phyloP scores from a whole-genome alignment of 2,329 filamentous ascomycete species.

The Coleophoma cylindrospora region DNA sequence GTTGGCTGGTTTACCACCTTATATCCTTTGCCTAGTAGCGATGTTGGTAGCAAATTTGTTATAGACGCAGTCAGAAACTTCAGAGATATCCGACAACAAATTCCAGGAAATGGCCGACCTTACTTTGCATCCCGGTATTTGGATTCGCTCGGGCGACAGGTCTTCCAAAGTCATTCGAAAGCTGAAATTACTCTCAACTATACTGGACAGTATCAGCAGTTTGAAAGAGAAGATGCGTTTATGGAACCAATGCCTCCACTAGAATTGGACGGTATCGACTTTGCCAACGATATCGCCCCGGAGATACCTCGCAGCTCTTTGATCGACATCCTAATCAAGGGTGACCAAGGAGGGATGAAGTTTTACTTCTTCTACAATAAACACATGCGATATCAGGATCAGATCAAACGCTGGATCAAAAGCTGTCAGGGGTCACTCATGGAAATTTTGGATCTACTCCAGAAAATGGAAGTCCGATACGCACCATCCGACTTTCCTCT shows the following conservation, averaged over 20 bases:
- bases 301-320: neutral
- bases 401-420: neutral
- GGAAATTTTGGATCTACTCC: neutral
- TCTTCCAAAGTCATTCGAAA: slow-evolving; percentile 20
- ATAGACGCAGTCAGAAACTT: slow-evolving; percentile 8
- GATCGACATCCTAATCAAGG: neutral
- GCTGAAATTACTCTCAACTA: slow-evolving; percentile 45
- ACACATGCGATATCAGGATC: neutral
- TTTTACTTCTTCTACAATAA: slow-evolving; percentile 1
- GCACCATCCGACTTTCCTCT: slow-evolving; percentile 7
- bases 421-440: neutral
- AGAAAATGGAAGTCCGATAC: neutral
- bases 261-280: too few relatives aligned
- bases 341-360: neutral
- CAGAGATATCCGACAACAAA: slow-evolving; percentile 31
- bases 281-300: neutral
- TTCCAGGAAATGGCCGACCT: slow-evolving; percentile 29
- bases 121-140: slow-evolving; percentile 33
- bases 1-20: slow-evolving; percentile 43
- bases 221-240: slow-evolving; percentile 33
- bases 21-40: slow-evolving; percentile 24
- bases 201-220: slow-evolving; percentile 37
- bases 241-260: slow-evolving; percentile 5
- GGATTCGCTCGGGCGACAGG: slow-evolving; percentile 21
- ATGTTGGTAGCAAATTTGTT: neutral